Evolutionary conservation across 2,329 filamentous ascomycete species (phyloP).

Genomic region (Mycocentrospora acerina): DNA sequence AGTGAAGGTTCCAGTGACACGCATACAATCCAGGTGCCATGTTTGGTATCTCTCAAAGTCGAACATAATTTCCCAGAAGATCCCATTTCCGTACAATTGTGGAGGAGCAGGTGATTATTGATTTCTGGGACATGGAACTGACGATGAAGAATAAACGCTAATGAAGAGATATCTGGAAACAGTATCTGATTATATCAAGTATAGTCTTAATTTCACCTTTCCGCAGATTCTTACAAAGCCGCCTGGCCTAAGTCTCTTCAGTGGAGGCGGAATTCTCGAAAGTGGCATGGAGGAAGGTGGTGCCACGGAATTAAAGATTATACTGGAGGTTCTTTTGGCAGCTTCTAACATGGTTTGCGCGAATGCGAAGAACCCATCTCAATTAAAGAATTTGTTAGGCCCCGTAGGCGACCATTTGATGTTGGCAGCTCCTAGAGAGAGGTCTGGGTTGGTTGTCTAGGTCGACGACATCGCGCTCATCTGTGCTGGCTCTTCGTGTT

Average conservation of each 20-base stretch:
- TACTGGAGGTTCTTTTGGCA: too few species aligned
- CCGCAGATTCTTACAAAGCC: constrained; percentile 31
- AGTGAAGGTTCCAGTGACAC: constrained; percentile 37
- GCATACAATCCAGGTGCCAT: constrained; percentile 59
- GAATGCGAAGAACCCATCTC: constrained; percentile 53
- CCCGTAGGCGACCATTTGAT: constrained; percentile 70
- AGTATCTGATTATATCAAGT: constrained; percentile 31
- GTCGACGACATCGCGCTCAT: constrained; percentile 69
- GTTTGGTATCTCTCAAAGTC: constrained; percentile 56
- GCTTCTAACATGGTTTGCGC: too few species aligned
- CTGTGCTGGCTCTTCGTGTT: constrained; percentile 74
- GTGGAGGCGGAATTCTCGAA: constrained; percentile 76
- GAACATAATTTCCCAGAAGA: constrained; percentile 33
- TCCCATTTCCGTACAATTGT: constrained; percentile 66
- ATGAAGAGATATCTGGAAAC: too few species aligned
- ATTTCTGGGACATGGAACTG: too few species aligned
- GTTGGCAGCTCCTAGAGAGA: constrained; percentile 54
- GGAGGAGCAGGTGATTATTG: constrained; percentile 68
- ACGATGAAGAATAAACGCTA: too few species aligned
- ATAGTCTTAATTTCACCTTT: constrained; percentile 62
- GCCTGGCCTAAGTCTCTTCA: constrained; percentile 70
- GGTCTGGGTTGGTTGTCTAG: constrained; percentile 50
- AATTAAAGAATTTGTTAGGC: constrained; percentile 62
- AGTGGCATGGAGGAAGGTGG: constrained; percentile 73
- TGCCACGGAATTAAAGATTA: constrained; percentile 64